Percentiles rank a stretch among this genome's conserved stretches.
Evolutionary conservation across 768 basidiomycete species (phyloP).

Genomic region (Guyanaporus albipodus): DNA sequence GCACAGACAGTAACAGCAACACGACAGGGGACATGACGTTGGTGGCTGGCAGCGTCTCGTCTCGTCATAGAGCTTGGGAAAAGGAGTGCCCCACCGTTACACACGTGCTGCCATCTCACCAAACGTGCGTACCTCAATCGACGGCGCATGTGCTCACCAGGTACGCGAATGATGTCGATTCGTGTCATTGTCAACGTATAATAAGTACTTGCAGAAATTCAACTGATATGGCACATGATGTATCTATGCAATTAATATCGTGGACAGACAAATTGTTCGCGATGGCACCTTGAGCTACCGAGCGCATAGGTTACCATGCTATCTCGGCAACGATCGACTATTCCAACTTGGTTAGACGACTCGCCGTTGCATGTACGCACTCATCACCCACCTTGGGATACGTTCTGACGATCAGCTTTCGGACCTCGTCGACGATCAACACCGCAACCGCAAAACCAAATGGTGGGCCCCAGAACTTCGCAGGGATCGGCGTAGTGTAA

Average conservation of each 20-base stretch:
- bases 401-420: slow-evolving; percentile 42
- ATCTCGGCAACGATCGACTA: slow-evolving; percentile 37
- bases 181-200: background rate
- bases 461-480: slow-evolving; percentile 48
- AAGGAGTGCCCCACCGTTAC: too few species aligned
- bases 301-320: slow-evolving; percentile 34
- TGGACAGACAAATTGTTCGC: background rate
- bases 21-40: too few species aligned
- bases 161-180: background rate
- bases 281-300: background rate
- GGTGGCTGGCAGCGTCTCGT: too few species aligned
- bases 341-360: slow-evolving; percentile 5
- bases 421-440: slow-evolving; percentile 40
- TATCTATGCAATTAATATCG: too few species aligned
- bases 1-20: too few species aligned
- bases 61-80: too few species aligned
- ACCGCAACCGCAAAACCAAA: slow-evolving; percentile 41
- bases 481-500: slow-evolving; percentile 39
- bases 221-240: too few species aligned
- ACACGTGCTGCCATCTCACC: too few species aligned
- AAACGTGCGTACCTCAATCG: too few species aligned
- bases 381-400: slow-evolving; percentile 37
- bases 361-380: background rate
- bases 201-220: too few species aligned
- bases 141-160: too few species aligned